A percentile compares a stretch with the other conserved stretches of the same genome.
Conservation (phyloP, 2,329 filamentous ascomycete genomes). For the Paracorniculantispora psalliotae region DNA sequence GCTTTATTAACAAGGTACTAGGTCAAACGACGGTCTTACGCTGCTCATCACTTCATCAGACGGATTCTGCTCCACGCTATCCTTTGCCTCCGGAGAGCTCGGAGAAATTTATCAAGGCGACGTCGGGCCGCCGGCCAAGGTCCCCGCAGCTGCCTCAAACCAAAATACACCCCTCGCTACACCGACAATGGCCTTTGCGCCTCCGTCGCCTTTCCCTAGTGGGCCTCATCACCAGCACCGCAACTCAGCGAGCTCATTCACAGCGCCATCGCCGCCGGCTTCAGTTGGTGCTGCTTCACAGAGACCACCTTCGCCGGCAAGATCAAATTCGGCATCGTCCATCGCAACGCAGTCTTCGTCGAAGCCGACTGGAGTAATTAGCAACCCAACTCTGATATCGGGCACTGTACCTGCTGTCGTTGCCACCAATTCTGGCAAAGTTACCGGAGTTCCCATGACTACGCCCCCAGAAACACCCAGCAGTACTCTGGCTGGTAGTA, state of each 20-base stretch:
- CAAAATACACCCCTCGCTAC: slow-evolving; percentile 69
- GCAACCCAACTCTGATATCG: slow-evolving; percentile 73
- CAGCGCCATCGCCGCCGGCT: slow-evolving; percentile 51
- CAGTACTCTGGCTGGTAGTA: slow-evolving; percentile 38
- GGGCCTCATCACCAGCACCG: slow-evolving; percentile 50
- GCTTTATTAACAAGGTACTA: slow-evolving; percentile 27
- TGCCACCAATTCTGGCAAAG: slow-evolving; percentile 63
- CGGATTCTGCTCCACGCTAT: slow-evolving; percentile 90
- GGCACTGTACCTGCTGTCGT: slow-evolving; percentile 73
- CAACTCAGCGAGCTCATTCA: slow-evolving; percentile 52
- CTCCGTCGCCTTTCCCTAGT: slow-evolving; percentile 53
- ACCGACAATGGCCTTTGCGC: slow-evolving; percentile 58
- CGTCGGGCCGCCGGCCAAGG: slow-evolving; percentile 40
- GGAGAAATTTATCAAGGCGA: slow-evolving; percentile 76
- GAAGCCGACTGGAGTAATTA: slow-evolving; percentile 52
- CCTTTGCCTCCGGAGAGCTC: slow-evolving; percentile 78
- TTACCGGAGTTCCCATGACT: slow-evolving; percentile 65
- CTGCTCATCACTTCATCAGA: slow-evolving; percentile 96
- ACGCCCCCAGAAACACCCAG: slow-evolving; percentile 87
- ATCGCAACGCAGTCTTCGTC: slow-evolving; percentile 60
- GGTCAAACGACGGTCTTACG: slow-evolving; percentile 47
- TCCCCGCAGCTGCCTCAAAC: slow-evolving; percentile 44
- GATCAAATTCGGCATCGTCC: slow-evolving; percentile 83
- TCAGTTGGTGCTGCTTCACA: slow-evolving; percentile 55
- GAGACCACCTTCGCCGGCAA: slow-evolving; percentile 70